Percentiles rank a stretch among this genome's conserved stretches.
These are phyloP conservation scores for Pseudocohnilembus persalinus DNA, from an alignment of 169 alveolate genomes.

Conservation along the genomic window DNA sequence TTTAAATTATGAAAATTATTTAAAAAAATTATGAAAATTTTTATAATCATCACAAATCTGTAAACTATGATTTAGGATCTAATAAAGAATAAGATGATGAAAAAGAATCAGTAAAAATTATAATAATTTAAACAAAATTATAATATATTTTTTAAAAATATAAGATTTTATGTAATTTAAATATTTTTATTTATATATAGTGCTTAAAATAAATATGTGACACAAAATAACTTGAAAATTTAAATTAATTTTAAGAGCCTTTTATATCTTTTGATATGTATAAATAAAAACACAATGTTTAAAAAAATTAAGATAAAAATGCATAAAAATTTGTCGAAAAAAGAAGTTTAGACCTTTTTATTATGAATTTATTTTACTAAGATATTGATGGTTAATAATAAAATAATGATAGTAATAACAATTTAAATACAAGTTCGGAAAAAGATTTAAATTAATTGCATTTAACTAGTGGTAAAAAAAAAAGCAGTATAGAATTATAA, in stretches of 20 bases:
- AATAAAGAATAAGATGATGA: constrained; percentile 4
- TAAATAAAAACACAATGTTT: neutral
- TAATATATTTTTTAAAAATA: too few relatives aligned
- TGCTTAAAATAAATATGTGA: neutral
- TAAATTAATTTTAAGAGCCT: neutral
- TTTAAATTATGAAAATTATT: constrained; percentile 4
- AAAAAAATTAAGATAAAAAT: neutral
- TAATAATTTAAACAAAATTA: too few relatives aligned
- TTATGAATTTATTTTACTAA: too few relatives aligned
- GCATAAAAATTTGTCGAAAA: neutral
- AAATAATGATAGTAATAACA: too few relatives aligned
- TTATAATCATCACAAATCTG: too few relatives aligned
- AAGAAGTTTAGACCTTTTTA: neutral
- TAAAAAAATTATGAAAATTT: constrained; percentile 8
- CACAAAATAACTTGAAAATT: neutral
- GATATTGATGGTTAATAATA: too few relatives aligned
- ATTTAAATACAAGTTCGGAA: neutral
- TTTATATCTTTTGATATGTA: neutral
- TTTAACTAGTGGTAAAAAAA: neutral
- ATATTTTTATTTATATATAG: neutral
- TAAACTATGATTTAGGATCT: neutral
- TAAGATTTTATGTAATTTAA: too few relatives aligned
- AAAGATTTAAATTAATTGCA: neutral
- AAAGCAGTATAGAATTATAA: neutral
- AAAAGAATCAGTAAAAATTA: too few relatives aligned